Evolutionary conservation across 2,329 filamentous ascomycete genomes (phyloP), one percentile per base, ranked within the genome.

Genomic region (Microdochium nivale): DNA sequence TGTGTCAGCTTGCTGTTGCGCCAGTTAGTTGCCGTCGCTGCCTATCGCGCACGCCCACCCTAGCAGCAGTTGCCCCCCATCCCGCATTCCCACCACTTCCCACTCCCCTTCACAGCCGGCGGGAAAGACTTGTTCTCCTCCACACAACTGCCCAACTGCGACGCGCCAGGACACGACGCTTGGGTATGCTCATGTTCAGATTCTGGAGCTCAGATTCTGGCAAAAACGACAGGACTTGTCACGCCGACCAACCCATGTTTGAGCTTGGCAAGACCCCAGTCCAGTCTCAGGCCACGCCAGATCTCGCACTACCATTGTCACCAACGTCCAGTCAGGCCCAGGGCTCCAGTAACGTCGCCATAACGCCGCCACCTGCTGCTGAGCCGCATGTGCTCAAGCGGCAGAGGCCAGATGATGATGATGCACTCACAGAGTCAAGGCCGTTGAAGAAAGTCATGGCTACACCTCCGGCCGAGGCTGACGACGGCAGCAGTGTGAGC

Each of bases 181-280:
- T 60, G 62, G 66, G 67, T 66, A 70, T 73, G 69, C 72, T 73
- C 69, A 83, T 83, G 80, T 83, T 84, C 69, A 74, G 77, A 59
- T 79, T 83, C 63, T 83, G 79, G 78, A 71, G 73, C 62, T 74
- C 76, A 61, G 80, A 82, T 61, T 69, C 75, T 57, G 74, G 75
- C 75, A 77, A 74, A 74, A 77, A 73, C 70, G 78, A 82, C 52
- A 74, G 72, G 67, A 67, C 70, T 57, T 64, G 73, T 61, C 67
- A 72, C 59, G 64, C 67, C 58, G 68, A 69, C 55, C 64, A 69
- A 58, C 69, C 70, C 56, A 74, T 70, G 61, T 61, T 65, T 53
- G 59, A 65, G 55, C 65, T 63, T 56, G 58, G 59, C 51, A 65
- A 64, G 58, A 13, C 40, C 40, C 61, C 66, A 59, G 55, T 62